Percentiles rank a stretch among this genome's conserved stretches.
These are phyloP conservation scores for Eucalyptus caleyi DNA, from an alignment of 345 rosid species.

Conservation along the genomic window DNA sequence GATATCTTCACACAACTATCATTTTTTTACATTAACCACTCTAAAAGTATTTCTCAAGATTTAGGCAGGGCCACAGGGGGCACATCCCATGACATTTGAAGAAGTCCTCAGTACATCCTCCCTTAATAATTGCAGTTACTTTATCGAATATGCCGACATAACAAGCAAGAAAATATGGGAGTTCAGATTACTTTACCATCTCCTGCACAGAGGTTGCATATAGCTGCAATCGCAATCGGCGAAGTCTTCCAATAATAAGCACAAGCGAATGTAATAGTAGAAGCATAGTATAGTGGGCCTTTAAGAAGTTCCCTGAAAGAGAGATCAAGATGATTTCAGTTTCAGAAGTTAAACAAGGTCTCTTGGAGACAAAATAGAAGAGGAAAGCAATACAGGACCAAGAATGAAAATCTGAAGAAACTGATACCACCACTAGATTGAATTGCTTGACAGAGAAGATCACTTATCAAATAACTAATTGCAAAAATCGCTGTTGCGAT, in stretches of 20 bases:
- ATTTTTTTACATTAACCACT: not conserved
- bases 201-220: conserved; percentile 98
- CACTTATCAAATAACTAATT: not conserved
- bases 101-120: not conserved
- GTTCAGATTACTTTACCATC: conserved; percentile 47
- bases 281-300: conserved; percentile 84
- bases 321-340: not conserved
- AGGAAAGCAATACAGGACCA: not conserved
- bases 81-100: not conserved
- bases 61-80: not conserved
- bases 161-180: not conserved
- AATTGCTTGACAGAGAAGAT: not conserved
- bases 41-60: not conserved
- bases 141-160: not conserved
- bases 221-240: conserved; percentile 60
- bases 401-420: not conserved
- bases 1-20: not conserved
- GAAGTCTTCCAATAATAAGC: conserved; percentile 71
- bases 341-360: not conserved
- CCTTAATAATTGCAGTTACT: not conserved
- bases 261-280: conserved; percentile 48
- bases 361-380: not conserved
- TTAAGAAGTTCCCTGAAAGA: conserved; percentile 84
- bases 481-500: not conserved
- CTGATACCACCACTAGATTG: not conserved